Percentiles rank a stretch among this genome's conserved stretches.
Conservation (phyloP, 345 rosid genomes). For the Raphanus raphanistrum region DNA sequence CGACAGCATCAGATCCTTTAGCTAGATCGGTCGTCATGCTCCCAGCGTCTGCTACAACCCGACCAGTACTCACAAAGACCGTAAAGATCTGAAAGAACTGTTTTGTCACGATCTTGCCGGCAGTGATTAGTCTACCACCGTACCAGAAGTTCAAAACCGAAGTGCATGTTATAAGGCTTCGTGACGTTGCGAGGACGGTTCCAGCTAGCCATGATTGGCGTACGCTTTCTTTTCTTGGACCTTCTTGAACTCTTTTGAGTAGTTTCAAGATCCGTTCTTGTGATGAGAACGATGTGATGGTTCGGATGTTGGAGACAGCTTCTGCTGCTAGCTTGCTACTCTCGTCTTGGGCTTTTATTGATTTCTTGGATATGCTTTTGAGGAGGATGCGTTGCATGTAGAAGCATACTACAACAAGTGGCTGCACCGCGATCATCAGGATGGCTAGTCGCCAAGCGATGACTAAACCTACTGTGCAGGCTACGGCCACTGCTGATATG, state of each 20-base stretch:
- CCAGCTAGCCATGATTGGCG: slow-evolving; percentile 65
- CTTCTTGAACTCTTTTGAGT: slow-evolving; percentile 52
- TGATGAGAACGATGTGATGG: slow-evolving; percentile 65
- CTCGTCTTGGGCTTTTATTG: slow-evolving; percentile 53
- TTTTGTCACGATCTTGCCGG: slow-evolving; percentile 45
- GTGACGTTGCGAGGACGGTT: slow-evolving; percentile 47
- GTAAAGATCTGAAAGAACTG: slow-evolving; percentile 53
- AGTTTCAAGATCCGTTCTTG: slow-evolving; percentile 55
- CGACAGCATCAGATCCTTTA: slow-evolving; percentile 50
- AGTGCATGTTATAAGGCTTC: slow-evolving; percentile 40
- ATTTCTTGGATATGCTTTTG: slow-evolving; percentile 42
- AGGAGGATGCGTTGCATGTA: slow-evolving; percentile 45
- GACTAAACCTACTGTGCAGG: slow-evolving; percentile 58
- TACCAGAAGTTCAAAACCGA: slow-evolving; percentile 62
- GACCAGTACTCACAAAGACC: slow-evolving; percentile 52
- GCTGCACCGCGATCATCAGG: slow-evolving; percentile 61
- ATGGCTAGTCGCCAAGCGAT: slow-evolving; percentile 64
- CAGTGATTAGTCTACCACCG: slow-evolving; percentile 54
- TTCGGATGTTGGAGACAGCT: slow-evolving; percentile 60
- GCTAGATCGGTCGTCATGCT: slow-evolving; percentile 65
- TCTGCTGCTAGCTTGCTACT: slow-evolving; percentile 62
- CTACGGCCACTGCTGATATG: slow-evolving; percentile 46
- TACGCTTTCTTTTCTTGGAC: slow-evolving; percentile 46
- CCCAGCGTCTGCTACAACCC: slow-evolving; percentile 63
- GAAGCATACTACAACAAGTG: slow-evolving; percentile 45